A percentile compares a stretch with the other conserved stretches of the same genome.
Evolutionary conservation across 2,329 filamentous ascomycete species (phyloP).

Genomic region (Zalaria sp.): DNA sequence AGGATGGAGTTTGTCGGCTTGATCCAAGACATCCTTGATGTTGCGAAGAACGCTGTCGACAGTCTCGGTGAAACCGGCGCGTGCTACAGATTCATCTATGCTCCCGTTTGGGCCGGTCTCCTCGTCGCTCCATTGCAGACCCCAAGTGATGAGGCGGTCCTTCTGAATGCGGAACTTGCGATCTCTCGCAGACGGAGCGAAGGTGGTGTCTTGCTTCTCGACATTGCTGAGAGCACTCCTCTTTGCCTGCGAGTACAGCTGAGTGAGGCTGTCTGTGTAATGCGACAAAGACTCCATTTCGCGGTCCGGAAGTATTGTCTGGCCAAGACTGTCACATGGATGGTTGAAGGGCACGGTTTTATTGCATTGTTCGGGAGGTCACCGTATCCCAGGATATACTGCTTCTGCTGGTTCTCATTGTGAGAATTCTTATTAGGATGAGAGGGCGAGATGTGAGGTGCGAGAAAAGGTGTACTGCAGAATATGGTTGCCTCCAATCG

Average conservation of each 20-base stretch:
- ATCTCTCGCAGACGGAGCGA: conserved; percentile 57
- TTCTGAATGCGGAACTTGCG: conserved; percentile 69
- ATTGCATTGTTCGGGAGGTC: no score
- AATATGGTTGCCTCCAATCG: background rate
- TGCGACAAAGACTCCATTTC: background rate
- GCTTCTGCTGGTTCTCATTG: no score
- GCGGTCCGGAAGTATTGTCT: background rate
- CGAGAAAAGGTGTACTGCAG: background rate
- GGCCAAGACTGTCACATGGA: background rate
- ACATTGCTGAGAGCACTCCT: conserved; percentile 48
- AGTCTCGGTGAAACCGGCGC: conserved; percentile 58
- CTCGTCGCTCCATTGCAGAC: conserved; percentile 61
- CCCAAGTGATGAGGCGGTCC: conserved; percentile 66
- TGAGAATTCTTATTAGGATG: no score
- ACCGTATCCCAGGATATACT: no score
- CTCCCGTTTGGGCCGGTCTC: conserved; percentile 46
- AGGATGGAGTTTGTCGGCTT: conserved; percentile 49
- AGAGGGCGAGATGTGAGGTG: background rate
- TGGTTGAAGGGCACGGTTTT: no score
- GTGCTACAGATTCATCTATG: conserved; percentile 56
- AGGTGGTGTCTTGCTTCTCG: conserved; percentile 45
- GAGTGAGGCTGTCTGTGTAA: conserved; percentile 34
- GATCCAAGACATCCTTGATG: conserved; percentile 65
- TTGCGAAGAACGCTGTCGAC: conserved; percentile 68
- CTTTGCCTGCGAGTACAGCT: conserved; percentile 71